Base-by-base conservation (phyloP, 2,329 filamentous ascomycete genomes). In the Aspergillus aculeatus region DNA sequence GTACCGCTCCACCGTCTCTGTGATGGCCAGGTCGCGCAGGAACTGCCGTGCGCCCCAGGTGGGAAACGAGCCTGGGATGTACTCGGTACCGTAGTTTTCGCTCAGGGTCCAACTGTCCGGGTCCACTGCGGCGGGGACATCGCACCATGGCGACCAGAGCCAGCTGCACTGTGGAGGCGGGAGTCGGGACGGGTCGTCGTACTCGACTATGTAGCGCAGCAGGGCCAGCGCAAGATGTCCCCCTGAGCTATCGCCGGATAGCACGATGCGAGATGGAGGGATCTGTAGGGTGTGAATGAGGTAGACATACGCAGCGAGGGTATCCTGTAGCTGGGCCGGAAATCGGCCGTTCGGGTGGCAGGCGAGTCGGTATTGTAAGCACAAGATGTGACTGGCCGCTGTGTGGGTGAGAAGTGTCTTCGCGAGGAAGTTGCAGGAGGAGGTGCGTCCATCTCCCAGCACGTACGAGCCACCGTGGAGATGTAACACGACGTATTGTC, bases 271-370 rank as follows among this genome's bases (percentile, higher is more conserved):
- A 1, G 62, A 63, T 4, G 68, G 41, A 5, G 66, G 63, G 7
- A 70, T 68, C 1, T 59, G 44, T 2, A 68, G 57, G 3, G 56
- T 62, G 23, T 66, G 50, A 14, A 68, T 50, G 7, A 69, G 54
- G 21, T 69, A 67, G 16, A 55, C 50, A 35, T 70, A 70, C 2
- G 65, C 63, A 3, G 68, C 55, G 49, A 70, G 59, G 5, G 55
- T 63, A 47, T 70, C 68, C 59, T 70, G 68, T 7, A 70, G 56
- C 16, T 64, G 65, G 7, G 68, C 68, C 2, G 68, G 68, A 44
- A 70, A 68, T 9, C 61, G 64, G 14, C 62, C 59, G 14, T 64
- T 63, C 2, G 52, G 58, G n/a, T 62, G 16, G 19, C 59, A 57
- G 4, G 68, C 59, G 9, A 70, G 59, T 61, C 68, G 61, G 57